These are phyloP conservation scores for Calonectria leucothoes DNA, from an alignment of 2,329 filamentous ascomycete species.

Conservation along the genomic window DNA sequence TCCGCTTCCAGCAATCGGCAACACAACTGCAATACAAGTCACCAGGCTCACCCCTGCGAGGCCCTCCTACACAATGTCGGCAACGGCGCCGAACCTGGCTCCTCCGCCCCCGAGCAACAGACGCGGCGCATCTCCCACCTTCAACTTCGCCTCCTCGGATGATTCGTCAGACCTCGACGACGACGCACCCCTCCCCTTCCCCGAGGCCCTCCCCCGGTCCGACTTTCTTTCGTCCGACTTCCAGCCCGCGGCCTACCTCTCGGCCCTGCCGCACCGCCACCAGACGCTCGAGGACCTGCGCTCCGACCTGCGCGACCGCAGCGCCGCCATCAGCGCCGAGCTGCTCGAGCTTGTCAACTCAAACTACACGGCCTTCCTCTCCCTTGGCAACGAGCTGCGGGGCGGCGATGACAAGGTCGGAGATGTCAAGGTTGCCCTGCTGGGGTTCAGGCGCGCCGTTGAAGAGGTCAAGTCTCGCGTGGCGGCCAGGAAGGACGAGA, in stretches of 20 bases:
- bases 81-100: slow-evolving; percentile 39
- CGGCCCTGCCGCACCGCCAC: slow-evolving; percentile 83
- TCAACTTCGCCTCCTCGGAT: slow-evolving; percentile 57
- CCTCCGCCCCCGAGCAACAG: slow-evolving; percentile 42
- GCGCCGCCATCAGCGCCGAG: slow-evolving; percentile 83
- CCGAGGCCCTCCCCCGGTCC: slow-evolving; percentile 81
- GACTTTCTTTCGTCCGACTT: slow-evolving; percentile 86
- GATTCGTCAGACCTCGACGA: slow-evolving; percentile 59
- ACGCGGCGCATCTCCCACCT: slow-evolving; percentile 46
- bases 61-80: slow-evolving; percentile 19
- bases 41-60: neutral
- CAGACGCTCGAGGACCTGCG: slow-evolving; percentile 96
- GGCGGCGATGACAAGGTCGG: slow-evolving; percentile 94
- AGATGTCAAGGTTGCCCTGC: slow-evolving; percentile 85
- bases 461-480: slow-evolving; percentile 78
- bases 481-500: slow-evolving; percentile 70
- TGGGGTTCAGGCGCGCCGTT: slow-evolving; percentile 87
- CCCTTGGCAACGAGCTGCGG: slow-evolving; percentile 81
- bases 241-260: slow-evolving; percentile 84
- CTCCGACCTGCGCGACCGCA: slow-evolving; percentile 84
- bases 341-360: slow-evolving; percentile 94
- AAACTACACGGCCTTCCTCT: slow-evolving; percentile 93
- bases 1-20: neutral
- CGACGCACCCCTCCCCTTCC: slow-evolving; percentile 85
- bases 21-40: neutral